Evolutionary conservation across 768 basidiomycete genomes (phyloP).

Genomic region (Pleurotus djamor): DNA sequence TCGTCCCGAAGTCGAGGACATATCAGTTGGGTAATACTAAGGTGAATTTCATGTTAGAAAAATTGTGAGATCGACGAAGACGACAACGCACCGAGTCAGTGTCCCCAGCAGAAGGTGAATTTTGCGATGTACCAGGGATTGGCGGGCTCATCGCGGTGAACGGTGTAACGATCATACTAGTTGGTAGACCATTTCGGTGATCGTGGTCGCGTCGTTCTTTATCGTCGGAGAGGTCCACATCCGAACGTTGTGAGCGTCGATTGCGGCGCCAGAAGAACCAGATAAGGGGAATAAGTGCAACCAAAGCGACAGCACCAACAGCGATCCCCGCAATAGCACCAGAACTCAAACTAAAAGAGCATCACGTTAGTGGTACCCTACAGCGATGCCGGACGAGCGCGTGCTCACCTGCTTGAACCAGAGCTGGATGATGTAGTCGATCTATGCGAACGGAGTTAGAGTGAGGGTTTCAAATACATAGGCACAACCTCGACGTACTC

Average conservation of each 20-base stretch:
- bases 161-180: not conserved
- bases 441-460: too few species aligned
- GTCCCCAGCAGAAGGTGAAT: not conserved
- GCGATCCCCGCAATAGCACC: constrained; percentile 2
- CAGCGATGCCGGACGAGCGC: not conserved
- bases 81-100: not conserved
- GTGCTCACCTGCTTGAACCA: not conserved
- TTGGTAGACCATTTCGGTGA: not conserved
- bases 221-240: not conserved
- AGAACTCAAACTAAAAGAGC: not conserved
- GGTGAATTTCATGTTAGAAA: too few species aligned
- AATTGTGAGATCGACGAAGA: too few species aligned
- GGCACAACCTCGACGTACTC: too few species aligned
- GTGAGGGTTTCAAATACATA: too few species aligned
- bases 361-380: not conserved
- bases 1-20: not conserved
- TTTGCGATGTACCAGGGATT: not conserved
- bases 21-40: not conserved
- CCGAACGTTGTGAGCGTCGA: not conserved
- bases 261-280: not conserved
- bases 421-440: too few species aligned
- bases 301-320: not conserved
- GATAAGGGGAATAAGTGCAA: not conserved
- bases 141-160: not conserved
- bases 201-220: not conserved